Evolutionary conservation across 306 rosid species (phyloP).

Genomic region (Pterocarpus macrocarpus): DNA sequence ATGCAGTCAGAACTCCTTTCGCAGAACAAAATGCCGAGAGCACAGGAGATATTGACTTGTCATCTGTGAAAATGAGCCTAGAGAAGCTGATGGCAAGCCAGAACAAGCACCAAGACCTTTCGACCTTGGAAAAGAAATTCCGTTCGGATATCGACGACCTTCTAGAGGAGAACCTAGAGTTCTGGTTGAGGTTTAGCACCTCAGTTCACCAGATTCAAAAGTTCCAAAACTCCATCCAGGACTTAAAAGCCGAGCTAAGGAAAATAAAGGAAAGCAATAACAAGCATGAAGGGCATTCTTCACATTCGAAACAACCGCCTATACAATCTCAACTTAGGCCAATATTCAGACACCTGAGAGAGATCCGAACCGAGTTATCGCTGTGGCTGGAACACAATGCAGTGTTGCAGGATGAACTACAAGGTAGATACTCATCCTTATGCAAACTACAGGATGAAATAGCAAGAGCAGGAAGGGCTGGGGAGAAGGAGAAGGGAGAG

Average conservation of each 20-base stretch:
- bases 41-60: constrained; percentile 12
- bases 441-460: constrained; percentile 73
- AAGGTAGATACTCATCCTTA: constrained; percentile 68
- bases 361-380: constrained; percentile 84
- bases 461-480: constrained; percentile 51
- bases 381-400: constrained; percentile 91
- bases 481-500: constrained; percentile 39
- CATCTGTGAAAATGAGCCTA: constrained; percentile 36
- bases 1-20: constrained; percentile 29
- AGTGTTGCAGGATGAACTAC: constrained; percentile 73
- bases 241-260: constrained; percentile 67
- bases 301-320: constrained; percentile 49
- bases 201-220: constrained; percentile 90
- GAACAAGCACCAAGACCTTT: constrained; percentile 46
- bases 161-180: constrained; percentile 81
- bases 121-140: constrained; percentile 64
- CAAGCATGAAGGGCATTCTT: constrained; percentile 55
- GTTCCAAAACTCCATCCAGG: constrained; percentile 82
- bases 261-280: constrained; percentile 52
- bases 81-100: constrained; percentile 45
- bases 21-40: constrained; percentile 37
- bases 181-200: constrained; percentile 90
- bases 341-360: constrained; percentile 84
- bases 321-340: constrained; percentile 70
- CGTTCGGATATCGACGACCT: constrained; percentile 75